Conservation (phyloP, 2,329 filamentous ascomycete genomes). For the Stromatinia cepivora region DNA sequence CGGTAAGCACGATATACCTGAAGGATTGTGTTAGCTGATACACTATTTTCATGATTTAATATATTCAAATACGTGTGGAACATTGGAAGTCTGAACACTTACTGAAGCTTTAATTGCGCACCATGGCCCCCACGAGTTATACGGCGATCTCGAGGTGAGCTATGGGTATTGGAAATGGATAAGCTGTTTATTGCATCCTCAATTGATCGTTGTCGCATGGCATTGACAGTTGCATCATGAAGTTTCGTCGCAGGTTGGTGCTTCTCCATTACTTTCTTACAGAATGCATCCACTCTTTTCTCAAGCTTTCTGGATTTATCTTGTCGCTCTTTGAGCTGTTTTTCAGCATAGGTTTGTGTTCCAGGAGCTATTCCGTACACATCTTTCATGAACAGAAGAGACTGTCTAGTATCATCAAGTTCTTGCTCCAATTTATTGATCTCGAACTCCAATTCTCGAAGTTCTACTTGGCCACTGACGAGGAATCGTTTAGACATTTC, state of each 20-base stretch:
- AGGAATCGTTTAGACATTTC: conserved; percentile 44
- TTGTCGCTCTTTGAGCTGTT: conserved; percentile 29
- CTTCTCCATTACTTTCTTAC: conserved; percentile 34
- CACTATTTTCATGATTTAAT: not conserved
- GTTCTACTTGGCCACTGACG: conserved; percentile 34
- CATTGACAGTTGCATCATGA: conserved; percentile 42
- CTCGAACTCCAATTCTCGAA: conserved; percentile 35
- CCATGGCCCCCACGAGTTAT: conserved; percentile 37
- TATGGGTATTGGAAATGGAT: not conserved
- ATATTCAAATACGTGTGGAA: not conserved
- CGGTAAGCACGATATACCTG: conserved; percentile 33
- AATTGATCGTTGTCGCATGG: conserved; percentile 25
- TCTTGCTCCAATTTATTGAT: conserved; percentile 30
- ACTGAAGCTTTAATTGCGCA: conserved; percentile 38
- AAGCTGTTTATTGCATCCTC: not conserved
- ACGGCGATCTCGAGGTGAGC: conserved; percentile 38
- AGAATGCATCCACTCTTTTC: conserved; percentile 33
- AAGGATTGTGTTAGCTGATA: not conserved
- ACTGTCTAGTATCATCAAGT: conserved; percentile 22
- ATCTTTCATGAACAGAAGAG: not conserved
- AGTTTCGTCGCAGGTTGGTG: conserved; percentile 45
- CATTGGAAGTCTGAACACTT: not conserved
- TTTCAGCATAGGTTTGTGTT: not conserved
- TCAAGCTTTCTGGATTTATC: conserved; percentile 27
- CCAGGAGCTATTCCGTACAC: not conserved